phyloP scores from a whole-genome alignment of 371 early-diverging fungal genomes.

The Blakeslea trispora region DNA sequence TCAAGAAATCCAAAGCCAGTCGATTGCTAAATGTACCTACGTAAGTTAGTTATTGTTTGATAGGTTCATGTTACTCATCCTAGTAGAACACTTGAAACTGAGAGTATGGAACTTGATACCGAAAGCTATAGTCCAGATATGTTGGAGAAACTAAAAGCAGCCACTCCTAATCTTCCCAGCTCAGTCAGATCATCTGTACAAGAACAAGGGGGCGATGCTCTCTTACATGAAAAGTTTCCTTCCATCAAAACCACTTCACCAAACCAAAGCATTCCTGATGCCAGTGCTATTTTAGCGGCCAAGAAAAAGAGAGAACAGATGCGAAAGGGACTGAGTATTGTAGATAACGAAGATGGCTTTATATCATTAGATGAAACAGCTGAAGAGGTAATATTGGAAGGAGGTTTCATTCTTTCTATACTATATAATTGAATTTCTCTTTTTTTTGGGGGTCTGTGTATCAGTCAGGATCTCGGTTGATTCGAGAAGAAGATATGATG shows the following conservation, averaged over 20 bases:
- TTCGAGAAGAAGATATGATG: conserved; percentile 55
- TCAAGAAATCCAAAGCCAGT: conserved; percentile 39
- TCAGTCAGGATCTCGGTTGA: conserved; percentile 33
- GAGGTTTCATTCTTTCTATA: background rate
- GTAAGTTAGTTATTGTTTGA: conserved; percentile 13
- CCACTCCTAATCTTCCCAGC: conserved; percentile 41
- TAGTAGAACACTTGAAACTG: conserved; percentile 8
- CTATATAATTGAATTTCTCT: too few species aligned
- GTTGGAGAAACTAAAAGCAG: conserved; percentile 35
- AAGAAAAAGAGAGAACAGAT: conserved; percentile 55
- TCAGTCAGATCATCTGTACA: conserved; percentile 14
- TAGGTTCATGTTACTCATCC: conserved; percentile 2
- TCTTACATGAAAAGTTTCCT: conserved; percentile 50
- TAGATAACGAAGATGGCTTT: conserved; percentile 44
- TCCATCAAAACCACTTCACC: conserved; percentile 23
- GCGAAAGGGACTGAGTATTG: conserved; percentile 37
- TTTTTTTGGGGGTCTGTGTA: too few species aligned
- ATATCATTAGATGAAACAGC: conserved; percentile 31
- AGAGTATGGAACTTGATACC: background rate
- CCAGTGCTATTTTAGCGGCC: conserved; percentile 52
- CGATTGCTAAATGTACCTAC: conserved; percentile 25
- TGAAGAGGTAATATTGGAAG: background rate
- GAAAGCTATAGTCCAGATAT: conserved; percentile 32
- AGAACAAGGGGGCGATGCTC: conserved; percentile 24
- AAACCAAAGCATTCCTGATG: conserved; percentile 41